Conservation (phyloP, 768 basidiomycete genomes). For the Butyriboletus loyo region DNA sequence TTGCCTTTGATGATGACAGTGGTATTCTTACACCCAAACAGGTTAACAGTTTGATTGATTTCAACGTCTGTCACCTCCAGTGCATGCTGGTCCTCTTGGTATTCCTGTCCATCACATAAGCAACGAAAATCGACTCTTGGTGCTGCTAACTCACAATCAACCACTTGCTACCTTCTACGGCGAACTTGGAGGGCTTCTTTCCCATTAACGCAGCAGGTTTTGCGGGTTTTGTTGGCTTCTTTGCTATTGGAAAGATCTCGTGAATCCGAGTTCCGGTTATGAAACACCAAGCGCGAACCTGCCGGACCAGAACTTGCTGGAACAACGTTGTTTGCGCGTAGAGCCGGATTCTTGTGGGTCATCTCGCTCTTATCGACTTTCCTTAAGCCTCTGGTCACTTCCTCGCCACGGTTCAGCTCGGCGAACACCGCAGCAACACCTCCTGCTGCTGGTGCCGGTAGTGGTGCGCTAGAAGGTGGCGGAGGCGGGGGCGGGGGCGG, state of each 20-base stretch:
- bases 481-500: conserved; percentile 59
- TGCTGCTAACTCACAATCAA: conserved; percentile 56
- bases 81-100: conserved; percentile 76
- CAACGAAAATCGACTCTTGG: not conserved
- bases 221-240: conserved; percentile 74
- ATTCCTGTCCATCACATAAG: conserved; percentile 57
- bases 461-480: conserved; percentile 40
- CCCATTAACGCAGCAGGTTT: conserved; percentile 82
- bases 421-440: conserved; percentile 84
- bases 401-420: conserved; percentile 83
- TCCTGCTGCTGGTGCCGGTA: conserved; percentile 44
- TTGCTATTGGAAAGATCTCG: conserved; percentile 31
- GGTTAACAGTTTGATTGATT: conserved; percentile 79
- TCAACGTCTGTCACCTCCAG: conserved; percentile 75
- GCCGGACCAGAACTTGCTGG: conserved; percentile 40
- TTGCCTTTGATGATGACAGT: conserved; percentile 88
- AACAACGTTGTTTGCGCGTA: conserved; percentile 57
- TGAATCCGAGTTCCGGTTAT: not conserved
- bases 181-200: conserved; percentile 91
- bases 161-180: conserved; percentile 93
- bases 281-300: conserved; percentile 27
- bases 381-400: conserved; percentile 84
- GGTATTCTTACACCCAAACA: conserved; percentile 87
- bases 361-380: conserved; percentile 96
- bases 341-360: conserved; percentile 96